phyloP scores from a whole-genome alignment of 225 moss, liverwort and hornwort genomes.

The Sphagnum contortum region DNA sequence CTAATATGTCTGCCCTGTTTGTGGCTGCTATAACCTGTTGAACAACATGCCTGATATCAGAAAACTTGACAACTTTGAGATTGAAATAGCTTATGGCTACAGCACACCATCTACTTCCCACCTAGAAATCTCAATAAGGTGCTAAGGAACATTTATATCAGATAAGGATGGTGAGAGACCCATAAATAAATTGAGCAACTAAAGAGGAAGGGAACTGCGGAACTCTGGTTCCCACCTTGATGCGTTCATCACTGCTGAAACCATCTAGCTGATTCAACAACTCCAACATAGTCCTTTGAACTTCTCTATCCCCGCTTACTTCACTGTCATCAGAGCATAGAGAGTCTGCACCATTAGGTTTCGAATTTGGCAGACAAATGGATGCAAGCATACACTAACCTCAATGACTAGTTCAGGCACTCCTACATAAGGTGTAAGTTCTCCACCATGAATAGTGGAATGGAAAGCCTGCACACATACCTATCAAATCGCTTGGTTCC shows the following conservation, averaged over 20 bases:
- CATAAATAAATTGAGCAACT: too few relatives aligned
- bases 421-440: neutral
- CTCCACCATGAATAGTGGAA: neutral
- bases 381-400: too few relatives aligned
- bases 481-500: constrained; percentile 59
- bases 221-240: constrained; percentile 17
- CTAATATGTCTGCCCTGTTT: constrained; percentile 48
- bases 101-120: too few relatives aligned
- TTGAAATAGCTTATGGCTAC: too few relatives aligned
- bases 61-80: too few relatives aligned
- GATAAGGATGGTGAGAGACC: too few relatives aligned
- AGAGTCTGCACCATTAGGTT: neutral
- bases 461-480: constrained; percentile 3
- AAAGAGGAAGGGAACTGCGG: too few relatives aligned
- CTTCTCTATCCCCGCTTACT: constrained; percentile 54
- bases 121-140: too few relatives aligned
- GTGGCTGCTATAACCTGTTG: constrained; percentile 44
- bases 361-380: too few relatives aligned
- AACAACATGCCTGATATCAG: neutral
- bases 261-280: constrained; percentile 54
- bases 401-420: neutral
- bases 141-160: too few relatives aligned
- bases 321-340: constrained; percentile 18
- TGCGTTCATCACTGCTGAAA: constrained; percentile 46
- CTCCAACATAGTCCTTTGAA: constrained; percentile 57